A percentile compares a stretch with the other conserved stretches of the same genome.
Evolutionary conservation across 2,329 filamentous ascomycete species (phyloP).

Genomic region (Cercospora zeae-maydis): DNA sequence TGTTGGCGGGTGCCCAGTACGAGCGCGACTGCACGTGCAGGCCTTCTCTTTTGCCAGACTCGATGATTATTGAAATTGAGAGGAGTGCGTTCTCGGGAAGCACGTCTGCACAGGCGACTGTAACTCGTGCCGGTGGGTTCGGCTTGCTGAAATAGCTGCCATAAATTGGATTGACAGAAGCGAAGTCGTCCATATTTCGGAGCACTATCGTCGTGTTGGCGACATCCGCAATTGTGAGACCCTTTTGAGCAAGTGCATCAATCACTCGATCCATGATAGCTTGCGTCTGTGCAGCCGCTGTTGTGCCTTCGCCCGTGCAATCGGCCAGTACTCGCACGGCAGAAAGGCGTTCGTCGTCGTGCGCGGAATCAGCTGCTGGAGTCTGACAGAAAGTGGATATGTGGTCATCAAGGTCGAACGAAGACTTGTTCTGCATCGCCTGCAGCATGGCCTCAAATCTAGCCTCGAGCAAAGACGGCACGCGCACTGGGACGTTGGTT

Average conservation of each 20-base stretch:
- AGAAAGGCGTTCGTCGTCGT: not conserved
- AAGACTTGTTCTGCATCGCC: not conserved
- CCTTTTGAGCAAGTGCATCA: not conserved
- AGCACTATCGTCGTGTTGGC: conserved; percentile 62
- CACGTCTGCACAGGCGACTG: conserved; percentile 68
- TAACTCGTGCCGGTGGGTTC: conserved; percentile 81
- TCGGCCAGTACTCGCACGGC: conserved; percentile 22
- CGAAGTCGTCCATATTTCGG: conserved; percentile 75
- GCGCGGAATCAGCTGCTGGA: not conserved
- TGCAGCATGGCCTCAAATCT: conserved; percentile 51
- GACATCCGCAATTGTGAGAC: conserved; percentile 31
- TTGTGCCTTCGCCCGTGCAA: conserved; percentile 36
- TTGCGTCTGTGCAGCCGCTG: conserved; percentile 41
- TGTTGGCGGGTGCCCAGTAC: conserved; percentile 98
- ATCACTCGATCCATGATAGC: conserved; percentile 40
- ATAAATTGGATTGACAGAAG: conserved; percentile 70
- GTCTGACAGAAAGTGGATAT: not conserved
- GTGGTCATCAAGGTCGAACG: not conserved
- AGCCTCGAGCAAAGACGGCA: conserved; percentile 65
- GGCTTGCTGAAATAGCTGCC: conserved; percentile 68
- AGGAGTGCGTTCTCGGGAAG: conserved; percentile 61
- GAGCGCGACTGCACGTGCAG: conserved; percentile 90
- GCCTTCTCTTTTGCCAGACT: conserved; percentile 39
- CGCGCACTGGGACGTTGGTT: conserved; percentile 36
- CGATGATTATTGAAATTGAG: conserved; percentile 54